Evolutionary conservation across 75 land plant genomes (phyloP).

Genomic region (Cupressus sempervirens): DNA sequence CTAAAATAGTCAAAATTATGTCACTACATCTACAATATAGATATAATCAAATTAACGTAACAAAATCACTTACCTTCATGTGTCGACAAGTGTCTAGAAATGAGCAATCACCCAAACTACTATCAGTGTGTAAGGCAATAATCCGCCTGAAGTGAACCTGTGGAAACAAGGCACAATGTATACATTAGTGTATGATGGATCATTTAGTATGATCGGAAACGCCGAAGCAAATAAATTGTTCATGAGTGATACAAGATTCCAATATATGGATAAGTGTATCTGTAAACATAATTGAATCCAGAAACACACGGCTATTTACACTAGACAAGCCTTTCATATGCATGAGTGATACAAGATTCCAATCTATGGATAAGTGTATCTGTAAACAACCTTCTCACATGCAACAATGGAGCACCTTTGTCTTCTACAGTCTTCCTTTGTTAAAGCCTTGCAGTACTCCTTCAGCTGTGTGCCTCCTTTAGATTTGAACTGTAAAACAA

Average conservation of each 20-base stretch:
- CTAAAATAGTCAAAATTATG: neutral
- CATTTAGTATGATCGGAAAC: too few relatives aligned
- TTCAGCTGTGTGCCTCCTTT: conserved; percentile 92
- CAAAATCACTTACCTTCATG: conserved; percentile 69
- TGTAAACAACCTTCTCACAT: conserved; percentile 78
- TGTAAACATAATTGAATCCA: too few relatives aligned
- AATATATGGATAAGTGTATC: neutral
- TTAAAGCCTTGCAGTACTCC: conserved; percentile 80
- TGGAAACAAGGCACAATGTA: neutral
- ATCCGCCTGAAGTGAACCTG: conserved; percentile 97
- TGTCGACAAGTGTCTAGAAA: conserved; percentile 96
- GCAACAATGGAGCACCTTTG: conserved; percentile 69
- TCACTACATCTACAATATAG: neutral
- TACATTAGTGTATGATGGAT: too few relatives aligned
- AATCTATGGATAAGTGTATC: neutral
- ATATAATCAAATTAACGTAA: neutral
- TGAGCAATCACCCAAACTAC: conserved; percentile 92
- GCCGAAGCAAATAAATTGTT: too few relatives aligned
- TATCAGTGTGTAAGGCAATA: conserved; percentile 93
- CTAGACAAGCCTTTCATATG: neutral
- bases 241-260: neutral
- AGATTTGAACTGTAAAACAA: conserved; percentile 74
- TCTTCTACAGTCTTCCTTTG: conserved; percentile 93
- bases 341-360: neutral
- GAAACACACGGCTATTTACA: too few relatives aligned